phyloP scores from a whole-genome alignment of 441 rosid species.

The Viola pubescens region DNA sequence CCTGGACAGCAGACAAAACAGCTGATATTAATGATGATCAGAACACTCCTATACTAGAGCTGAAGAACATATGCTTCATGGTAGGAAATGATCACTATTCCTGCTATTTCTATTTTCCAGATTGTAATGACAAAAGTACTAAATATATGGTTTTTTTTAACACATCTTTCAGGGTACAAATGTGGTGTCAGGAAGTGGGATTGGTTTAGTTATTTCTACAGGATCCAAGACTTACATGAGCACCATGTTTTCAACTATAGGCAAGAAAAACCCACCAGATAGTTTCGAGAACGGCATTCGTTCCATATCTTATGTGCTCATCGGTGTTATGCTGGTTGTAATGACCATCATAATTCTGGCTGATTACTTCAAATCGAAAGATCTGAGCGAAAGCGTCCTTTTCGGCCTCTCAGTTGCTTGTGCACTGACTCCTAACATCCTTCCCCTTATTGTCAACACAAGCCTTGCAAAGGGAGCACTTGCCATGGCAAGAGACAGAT shows the following conservation, averaged over 20 bases:
- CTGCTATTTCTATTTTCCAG: neutral
- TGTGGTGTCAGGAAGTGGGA: conserved; percentile 70
- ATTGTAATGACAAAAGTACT: neutral
- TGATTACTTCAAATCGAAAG: conserved; percentile 25
- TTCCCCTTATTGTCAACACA: conserved; percentile 62
- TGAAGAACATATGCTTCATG: conserved; percentile 70
- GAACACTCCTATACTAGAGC: conserved; percentile 55
- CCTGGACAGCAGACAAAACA: conserved; percentile 46
- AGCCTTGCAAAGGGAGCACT: conserved; percentile 77
- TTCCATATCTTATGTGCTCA: conserved; percentile 46
- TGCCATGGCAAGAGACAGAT: conserved; percentile 69
- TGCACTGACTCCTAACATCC: conserved; percentile 76
- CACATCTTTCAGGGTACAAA: conserved; percentile 51
- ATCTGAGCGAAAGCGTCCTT: conserved; percentile 39
- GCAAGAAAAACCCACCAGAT: conserved; percentile 55
- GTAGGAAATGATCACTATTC: conserved; percentile 22
- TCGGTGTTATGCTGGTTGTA: conserved; percentile 50
- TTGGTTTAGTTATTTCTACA: conserved; percentile 62
- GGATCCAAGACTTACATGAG: conserved; percentile 65
- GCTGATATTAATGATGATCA: conserved; percentile 45
- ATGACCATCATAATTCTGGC: conserved; percentile 36
- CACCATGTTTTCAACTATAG: conserved; percentile 49
- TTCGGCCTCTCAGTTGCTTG: conserved; percentile 71
- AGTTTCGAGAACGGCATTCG: conserved; percentile 45
- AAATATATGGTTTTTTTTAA: neutral